Evolutionary conservation across 768 basidiomycete species (phyloP).

Genomic region (Suillus subluteus): DNA sequence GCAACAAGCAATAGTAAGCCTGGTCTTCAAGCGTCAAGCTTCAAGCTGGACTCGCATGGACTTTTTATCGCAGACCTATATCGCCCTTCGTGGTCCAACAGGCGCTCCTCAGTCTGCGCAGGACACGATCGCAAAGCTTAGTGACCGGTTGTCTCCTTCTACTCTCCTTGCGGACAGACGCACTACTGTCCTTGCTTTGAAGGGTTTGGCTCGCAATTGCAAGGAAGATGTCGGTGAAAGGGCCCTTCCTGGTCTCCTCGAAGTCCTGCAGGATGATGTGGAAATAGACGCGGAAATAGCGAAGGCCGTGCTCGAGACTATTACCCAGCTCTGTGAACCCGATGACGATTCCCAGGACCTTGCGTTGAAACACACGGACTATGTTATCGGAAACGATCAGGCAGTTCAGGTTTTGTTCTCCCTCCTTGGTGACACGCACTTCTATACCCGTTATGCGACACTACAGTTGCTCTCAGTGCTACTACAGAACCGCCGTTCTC

Average conservation of each 20-base stretch:
- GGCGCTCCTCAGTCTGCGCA: conserved; percentile 81
- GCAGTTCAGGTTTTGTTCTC: conserved; percentile 75
- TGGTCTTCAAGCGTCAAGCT: neutral
- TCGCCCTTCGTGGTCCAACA: conserved; percentile 81
- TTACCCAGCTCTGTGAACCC: conserved; percentile 82
- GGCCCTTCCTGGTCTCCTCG: conserved; percentile 77
- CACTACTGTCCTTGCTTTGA: conserved; percentile 91
- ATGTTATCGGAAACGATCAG: conserved; percentile 71
- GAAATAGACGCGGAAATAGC: conserved; percentile 91
- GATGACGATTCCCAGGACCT: conserved; percentile 65
- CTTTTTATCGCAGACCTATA: conserved; percentile 84
- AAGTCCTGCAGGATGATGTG: conserved; percentile 84
- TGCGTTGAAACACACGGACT: conserved; percentile 85
- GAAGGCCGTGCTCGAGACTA: conserved; percentile 90
- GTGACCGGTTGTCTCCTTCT: conserved; percentile 88
- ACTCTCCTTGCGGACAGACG: conserved; percentile 89
- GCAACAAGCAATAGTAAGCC: too few species aligned
- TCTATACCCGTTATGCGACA: conserved; percentile 84
- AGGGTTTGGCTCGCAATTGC: conserved; percentile 90
- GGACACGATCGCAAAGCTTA: conserved; percentile 87
- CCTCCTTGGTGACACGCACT: conserved; percentile 74
- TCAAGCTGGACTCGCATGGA: neutral
- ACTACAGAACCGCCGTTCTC: conserved; percentile 78
- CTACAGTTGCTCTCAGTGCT: conserved; percentile 82
- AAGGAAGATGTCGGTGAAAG: conserved; percentile 84